Evolutionary conservation across 768 basidiomycete genomes (phyloP), one percentile per base, ranked within the genome.

Genomic region (Boletus patriciae): DNA sequence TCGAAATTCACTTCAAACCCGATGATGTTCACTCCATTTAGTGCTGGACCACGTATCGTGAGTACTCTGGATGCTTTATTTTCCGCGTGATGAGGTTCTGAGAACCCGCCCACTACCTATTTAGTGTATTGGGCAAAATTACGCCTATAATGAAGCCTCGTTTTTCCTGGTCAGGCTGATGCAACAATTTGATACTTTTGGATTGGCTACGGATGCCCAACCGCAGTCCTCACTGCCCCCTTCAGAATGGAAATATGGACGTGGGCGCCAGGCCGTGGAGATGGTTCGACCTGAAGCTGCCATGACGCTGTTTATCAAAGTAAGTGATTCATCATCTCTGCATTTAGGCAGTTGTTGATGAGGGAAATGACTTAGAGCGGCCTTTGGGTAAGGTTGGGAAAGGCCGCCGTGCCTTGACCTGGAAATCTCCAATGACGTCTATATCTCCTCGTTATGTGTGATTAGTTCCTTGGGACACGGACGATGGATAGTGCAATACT

Each of bases 111-210:
- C 59, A 60, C 50, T 49, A 38, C 63, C 41, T 48, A 23, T 47
- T 55, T 36, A 88, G 86, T 88, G 87, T 62, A 70, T 89, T 19
- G 85, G 85, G 12, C 84, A 87, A 66, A 85, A 88, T 62, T 89
- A 89, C 55, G 88, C 88, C 6, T 86, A 86, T 63, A 88, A 88
- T 66, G 84, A 90, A 71, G 83, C 84, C 46, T 83, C 85, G n/a
- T 90, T 82, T 65, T 83, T 90, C 70, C 79, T 90, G 42, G 82
- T 84, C 11, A 77, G 85, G 31, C 72, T 90, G 36, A 72, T 90
- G 48, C 88, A 90, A 64, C 78, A 77, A 23, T 88, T 83, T 59
- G 81, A 83, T 58, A 73, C 77, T 4, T 82, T 90, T 59, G 76
- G 80, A 16, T 71, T 90, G 36, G 82, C 84, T 1, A 67, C 78